Evolutionary conservation across 495 filamentous ascomycete species (phyloP).

Genomic region (Podospora pseudopauciseta): DNA sequence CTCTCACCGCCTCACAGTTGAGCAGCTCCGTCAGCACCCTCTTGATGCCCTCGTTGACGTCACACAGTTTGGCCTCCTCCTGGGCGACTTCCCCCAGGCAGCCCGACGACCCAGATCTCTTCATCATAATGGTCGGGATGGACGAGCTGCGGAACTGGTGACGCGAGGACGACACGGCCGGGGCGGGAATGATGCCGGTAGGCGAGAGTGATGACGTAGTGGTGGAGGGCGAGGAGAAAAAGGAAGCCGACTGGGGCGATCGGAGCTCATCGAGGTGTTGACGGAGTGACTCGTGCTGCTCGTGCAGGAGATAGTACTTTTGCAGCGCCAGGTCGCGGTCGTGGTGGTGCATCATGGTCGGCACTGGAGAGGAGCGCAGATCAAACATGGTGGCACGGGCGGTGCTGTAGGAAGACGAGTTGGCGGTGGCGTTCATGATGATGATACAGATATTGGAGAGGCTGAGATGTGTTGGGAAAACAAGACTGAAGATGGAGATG

Average conservation of each 20-base stretch:
- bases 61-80: conserved; percentile 52
- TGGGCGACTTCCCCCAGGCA: conserved; percentile 42
- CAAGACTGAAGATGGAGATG: neutral
- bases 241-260: conserved; percentile 23
- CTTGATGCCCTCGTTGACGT: conserved; percentile 64
- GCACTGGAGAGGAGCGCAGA: conserved; percentile 15
- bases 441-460: neutral
- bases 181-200: conserved; percentile 14
- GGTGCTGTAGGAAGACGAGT: conserved; percentile 7
- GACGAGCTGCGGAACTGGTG: conserved; percentile 31
- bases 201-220: conserved; percentile 40
- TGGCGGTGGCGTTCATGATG: conserved; percentile 5
- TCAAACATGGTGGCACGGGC: conserved; percentile 19
- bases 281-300: conserved; percentile 52
- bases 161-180: conserved; percentile 15
- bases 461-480: neutral
- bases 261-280: conserved; percentile 49
- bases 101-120: conserved; percentile 7
- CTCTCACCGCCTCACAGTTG: conserved; percentile 56
- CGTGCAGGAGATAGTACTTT: conserved; percentile 53
- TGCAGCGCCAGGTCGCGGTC: conserved; percentile 51
- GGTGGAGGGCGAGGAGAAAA: conserved; percentile 22
- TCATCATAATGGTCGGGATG: conserved; percentile 15
- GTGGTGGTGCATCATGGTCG: conserved; percentile 23
- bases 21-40: conserved; percentile 61